These are phyloP conservation scores for Candolleomyces eurysporus DNA, from an alignment of 768 basidiomycete species.

Conservation along the genomic window DNA sequence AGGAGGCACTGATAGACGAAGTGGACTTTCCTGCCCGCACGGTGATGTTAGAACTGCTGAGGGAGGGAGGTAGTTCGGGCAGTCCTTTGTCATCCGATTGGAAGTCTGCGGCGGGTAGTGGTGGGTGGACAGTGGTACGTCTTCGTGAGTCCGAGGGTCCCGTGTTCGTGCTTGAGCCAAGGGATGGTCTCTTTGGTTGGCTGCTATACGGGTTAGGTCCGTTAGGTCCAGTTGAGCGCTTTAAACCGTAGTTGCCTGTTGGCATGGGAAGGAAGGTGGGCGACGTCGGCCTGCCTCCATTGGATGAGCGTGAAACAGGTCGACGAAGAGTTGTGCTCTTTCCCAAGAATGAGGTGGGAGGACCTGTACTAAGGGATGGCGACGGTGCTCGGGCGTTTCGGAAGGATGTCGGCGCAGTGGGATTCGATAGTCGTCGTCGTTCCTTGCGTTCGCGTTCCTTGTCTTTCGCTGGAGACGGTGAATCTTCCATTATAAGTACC, in stretches of 20 bases:
- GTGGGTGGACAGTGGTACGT: slow-evolving; percentile 32
- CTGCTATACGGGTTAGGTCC: slow-evolving; percentile 34
- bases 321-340: slow-evolving; percentile 50
- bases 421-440: slow-evolving; percentile 60
- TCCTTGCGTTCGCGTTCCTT: slow-evolving; percentile 46
- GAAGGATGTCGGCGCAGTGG: slow-evolving; percentile 53
- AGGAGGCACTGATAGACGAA: slow-evolving; percentile 28
- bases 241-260: slow-evolving; percentile 45
- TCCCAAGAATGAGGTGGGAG: slow-evolving; percentile 27
- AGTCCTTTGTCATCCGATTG: slow-evolving; percentile 37
- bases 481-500: slow-evolving; percentile 90
- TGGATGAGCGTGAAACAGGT: slow-evolving; percentile 72
- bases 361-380: slow-evolving; percentile 22
- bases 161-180: slow-evolving; percentile 47
- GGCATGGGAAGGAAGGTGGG: slow-evolving; percentile 79
- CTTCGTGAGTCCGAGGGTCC: slow-evolving; percentile 31
- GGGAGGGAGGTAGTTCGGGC: slow-evolving; percentile 36
- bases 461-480: slow-evolving; percentile 65
- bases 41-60: slow-evolving; percentile 42
- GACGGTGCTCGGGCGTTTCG: slow-evolving; percentile 37
- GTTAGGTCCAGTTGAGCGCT: slow-evolving; percentile 58
- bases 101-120: slow-evolving; percentile 25
- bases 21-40: slow-evolving; percentile 41
- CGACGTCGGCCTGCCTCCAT: slow-evolving; percentile 54
- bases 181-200: slow-evolving; percentile 58